Percentiles rank a stretch among this genome's conserved stretches.
phyloP scores from a whole-genome alignment of 2,329 filamentous ascomycete genomes.

The Neospermospora avenae region DNA sequence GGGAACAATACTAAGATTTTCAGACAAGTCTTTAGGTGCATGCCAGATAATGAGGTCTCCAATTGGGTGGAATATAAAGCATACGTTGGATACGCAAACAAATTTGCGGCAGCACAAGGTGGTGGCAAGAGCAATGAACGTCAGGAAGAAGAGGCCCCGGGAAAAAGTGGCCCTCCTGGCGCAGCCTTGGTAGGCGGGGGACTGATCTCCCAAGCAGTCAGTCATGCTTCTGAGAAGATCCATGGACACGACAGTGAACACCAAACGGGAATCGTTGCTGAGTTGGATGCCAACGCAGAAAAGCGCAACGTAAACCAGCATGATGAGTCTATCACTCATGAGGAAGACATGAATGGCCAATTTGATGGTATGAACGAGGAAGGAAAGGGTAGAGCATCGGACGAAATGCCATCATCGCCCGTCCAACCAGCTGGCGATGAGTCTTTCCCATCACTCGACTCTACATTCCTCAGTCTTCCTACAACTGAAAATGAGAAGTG shows the following conservation, averaged over 20 bases:
- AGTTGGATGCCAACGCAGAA: conserved; percentile 29
- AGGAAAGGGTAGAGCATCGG: conserved; percentile 15
- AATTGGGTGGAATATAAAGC: conserved; percentile 82
- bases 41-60: conserved; percentile 91
- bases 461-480: conserved; percentile 22
- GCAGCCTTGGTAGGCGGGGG: conserved; percentile 12
- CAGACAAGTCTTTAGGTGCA: conserved; percentile 89
- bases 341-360: conserved; percentile 23
- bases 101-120: conserved; percentile 56
- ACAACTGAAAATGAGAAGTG: conserved; percentile 25
- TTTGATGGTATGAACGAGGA: conserved; percentile 30
- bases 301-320: conserved; percentile 22
- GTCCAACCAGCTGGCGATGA: conserved; percentile 42
- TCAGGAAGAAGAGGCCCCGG: conserved; percentile 31
- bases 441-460: conserved; percentile 47
- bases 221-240: conserved; percentile 28
- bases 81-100: conserved; percentile 63
- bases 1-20: conserved; percentile 95
- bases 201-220: conserved; percentile 20
- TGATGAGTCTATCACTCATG: conserved; percentile 15
- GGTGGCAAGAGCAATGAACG: conserved; percentile 33
- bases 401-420: conserved; percentile 41
- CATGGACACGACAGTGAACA: conserved; percentile 19
- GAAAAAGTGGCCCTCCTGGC: conserved; percentile 35
- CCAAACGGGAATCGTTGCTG: conserved; percentile 28